Evolutionary conservation across 139 green algal species (phyloP), one percentile per base, ranked within the genome.

Genomic region (Astrephomene gubernaculifera): DNA sequence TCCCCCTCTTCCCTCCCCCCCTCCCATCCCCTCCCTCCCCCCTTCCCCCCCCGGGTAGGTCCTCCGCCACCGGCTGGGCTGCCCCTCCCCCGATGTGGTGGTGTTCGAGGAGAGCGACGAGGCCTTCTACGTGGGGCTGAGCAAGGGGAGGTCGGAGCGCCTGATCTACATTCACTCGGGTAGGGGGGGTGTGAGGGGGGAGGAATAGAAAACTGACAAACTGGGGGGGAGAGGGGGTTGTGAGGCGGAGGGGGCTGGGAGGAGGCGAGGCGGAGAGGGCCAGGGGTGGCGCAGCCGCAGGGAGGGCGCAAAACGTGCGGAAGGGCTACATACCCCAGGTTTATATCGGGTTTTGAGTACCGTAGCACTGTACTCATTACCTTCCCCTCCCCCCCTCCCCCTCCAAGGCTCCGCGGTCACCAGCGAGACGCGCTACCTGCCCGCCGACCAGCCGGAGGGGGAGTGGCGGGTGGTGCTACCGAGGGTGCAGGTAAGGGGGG

Each of bases 41-140:
- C n/a, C n/a, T n/a, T n/a, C n/a, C n/a, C n/a, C n/a, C n/a, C n/a
- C n/a, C n/a, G n/a, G n/a, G n/a, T n/a, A n/a, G n/a, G n/a, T n/a
- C n/a, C n/a, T n/a, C n/a, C n/a, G n/a, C n/a, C n/a, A n/a, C n/a
- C n/a, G n/a, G n/a, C n/a, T n/a, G n/a, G n/a, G n/a, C n/a, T n/a
- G n/a, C n/a, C n/a, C n/a, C n/a, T n/a, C n/a, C n/a, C n/a, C n/a
- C 25, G 92, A 97, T 83, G 86, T 83, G 38, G 71, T 94, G 53
- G 95, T 98, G 31, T 97, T 87, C 81, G 93, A 98, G 74, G 96
- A 98, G 85, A 74, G 41, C 14, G 88, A 93, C 43, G 87, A 92
- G 72, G 67, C 87, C 6, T 98, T 97, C 79, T 96, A 97, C 85
- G 86, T 98, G 6, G 87, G 87, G 64, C 74, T 98, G 10, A 52